A percentile compares a stretch with the other conserved stretches of the same genome.
Conservation (phyloP, 768 basidiomycete genomes). For the Tephrocybe sp. region DNA sequence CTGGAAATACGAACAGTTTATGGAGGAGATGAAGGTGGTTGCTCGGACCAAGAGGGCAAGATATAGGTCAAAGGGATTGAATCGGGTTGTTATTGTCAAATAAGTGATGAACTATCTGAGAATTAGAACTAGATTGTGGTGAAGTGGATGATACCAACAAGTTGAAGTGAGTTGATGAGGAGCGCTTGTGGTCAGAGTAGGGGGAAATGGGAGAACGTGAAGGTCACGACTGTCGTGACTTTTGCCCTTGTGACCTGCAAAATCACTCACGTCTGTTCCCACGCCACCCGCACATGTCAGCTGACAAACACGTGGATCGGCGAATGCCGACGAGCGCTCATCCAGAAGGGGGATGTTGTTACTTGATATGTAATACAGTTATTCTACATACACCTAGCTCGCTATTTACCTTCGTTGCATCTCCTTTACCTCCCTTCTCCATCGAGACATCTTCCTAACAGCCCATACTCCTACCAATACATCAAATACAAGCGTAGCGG, state of each 20-base stretch:
- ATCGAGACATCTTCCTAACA: not conserved
- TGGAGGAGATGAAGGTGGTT: not conserved
- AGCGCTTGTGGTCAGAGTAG: constrained; percentile 10
- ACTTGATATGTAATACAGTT: not conserved
- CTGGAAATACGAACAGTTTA: constrained; percentile 3
- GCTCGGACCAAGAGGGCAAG: not conserved
- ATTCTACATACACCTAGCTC: not conserved
- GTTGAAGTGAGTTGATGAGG: constrained; percentile 3
- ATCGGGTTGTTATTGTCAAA: not conserved
- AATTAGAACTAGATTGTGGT: not conserved
- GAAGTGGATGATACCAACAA: not conserved
- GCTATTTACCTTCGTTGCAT: not conserved
- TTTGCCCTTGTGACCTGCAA: constrained; percentile 26
- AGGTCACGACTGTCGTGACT: constrained; percentile 29
- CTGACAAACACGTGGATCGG: constrained; percentile 13
- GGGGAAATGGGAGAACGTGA: constrained; percentile 24
- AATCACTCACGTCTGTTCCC: constrained; percentile 20
- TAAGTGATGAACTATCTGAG: not conserved
- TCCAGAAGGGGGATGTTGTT: no score
- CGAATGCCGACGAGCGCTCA: no score
- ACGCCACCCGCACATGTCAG: constrained; percentile 22
- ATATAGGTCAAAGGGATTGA: constrained; percentile 2
- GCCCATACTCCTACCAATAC: not conserved
- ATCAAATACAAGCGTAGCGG: not conserved
- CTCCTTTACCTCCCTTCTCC: not conserved